A percentile compares a stretch with the other conserved stretches of the same genome.
These are phyloP conservation scores for Yamadazyma philogaea DNA, from an alignment of 805 yeast species.

Conservation along the genomic window DNA sequence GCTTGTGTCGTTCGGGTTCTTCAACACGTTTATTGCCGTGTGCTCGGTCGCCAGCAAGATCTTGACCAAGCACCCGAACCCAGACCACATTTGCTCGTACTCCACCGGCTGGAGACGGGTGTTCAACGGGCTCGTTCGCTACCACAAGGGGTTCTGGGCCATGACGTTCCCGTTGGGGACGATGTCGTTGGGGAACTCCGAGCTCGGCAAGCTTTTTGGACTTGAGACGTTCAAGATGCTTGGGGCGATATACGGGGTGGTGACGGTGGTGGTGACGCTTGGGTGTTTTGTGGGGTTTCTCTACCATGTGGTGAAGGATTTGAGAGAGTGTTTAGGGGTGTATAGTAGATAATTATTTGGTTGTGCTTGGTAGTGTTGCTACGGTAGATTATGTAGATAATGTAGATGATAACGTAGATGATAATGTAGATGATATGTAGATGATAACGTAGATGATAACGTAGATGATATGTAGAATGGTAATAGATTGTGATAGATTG, in stretches of 20 bases:
- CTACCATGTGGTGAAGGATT: constrained; percentile 10
- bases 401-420: no score
- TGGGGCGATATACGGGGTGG: constrained; percentile 57
- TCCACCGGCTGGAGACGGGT: constrained; percentile 11
- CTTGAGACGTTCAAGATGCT: constrained; percentile 59
- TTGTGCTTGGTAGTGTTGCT: no score
- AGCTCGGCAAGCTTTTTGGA: constrained; percentile 48
- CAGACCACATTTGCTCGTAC: constrained; percentile 17
- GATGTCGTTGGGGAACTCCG: constrained; percentile 58
- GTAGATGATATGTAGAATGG: no score
- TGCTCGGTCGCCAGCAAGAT: constrained; percentile 42
- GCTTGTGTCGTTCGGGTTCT: constrained; percentile 55
- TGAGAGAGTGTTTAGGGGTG: background rate
- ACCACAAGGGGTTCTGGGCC: constrained; percentile 49
- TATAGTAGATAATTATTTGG: no score
- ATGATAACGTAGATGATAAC: no score
- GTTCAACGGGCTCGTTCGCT: constrained; percentile 18
- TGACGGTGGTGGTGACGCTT: constrained; percentile 43
- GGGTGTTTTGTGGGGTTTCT: constrained; percentile 32
- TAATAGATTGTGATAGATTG: no score
- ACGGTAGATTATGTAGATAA: no score
- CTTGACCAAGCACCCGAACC: constrained; percentile 29
- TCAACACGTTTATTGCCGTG: constrained; percentile 39
- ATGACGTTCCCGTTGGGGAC: constrained; percentile 91
- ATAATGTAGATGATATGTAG: no score